Evolutionary conservation across 371 early-diverging fungal genomes (phyloP), one percentile per base, ranked within the genome.

Genomic region (Ecytonucleospora hepatopenaei): DNA sequence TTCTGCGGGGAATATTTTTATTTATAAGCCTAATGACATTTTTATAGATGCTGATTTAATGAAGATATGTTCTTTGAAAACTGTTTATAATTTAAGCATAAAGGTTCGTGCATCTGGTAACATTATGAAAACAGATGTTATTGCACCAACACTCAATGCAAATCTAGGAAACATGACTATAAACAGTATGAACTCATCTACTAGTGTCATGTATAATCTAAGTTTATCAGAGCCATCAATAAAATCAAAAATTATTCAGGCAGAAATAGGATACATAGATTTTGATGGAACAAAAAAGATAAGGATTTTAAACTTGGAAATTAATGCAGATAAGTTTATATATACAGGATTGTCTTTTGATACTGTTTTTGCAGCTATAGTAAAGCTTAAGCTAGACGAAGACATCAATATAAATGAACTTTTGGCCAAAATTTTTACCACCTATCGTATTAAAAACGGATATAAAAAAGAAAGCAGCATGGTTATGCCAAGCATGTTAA

Each of bases 401-500:
- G 54, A 59, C 24, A 35, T 35, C 19, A 47, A 61, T n/a, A 72
- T 60, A 8, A 74, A 72, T 40, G 51, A 69, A 21, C 48, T 60
- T 12, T 56, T 81, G n/a, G 48, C 65, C 17, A 68, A 58, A 34
- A 49, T 68, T 19, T 57, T 78, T 1, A 48, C 48, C 16, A 66
- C 49, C 23, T 81, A 81, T 48, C 75, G 75, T 59, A 71, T 54
- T 31, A 69, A 66, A 17, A 71, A 74, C 53, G 69, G 71, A 12
- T 12, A 40, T 40, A 40, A 40, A 12, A 17, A 17, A 5, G 40
- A 40, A 40, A 12, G 12, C 17, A 40, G 17, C 40, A 63, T 81
- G 8, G 74, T 77, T 35, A 48, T 81, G 16, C 81, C 81, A 0
- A 79, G 79, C 16, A 57, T 61, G n/a, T 51, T 75, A 8, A 81